Conservation (phyloP, 805 yeast species). For the Pichia exigua region DNA sequence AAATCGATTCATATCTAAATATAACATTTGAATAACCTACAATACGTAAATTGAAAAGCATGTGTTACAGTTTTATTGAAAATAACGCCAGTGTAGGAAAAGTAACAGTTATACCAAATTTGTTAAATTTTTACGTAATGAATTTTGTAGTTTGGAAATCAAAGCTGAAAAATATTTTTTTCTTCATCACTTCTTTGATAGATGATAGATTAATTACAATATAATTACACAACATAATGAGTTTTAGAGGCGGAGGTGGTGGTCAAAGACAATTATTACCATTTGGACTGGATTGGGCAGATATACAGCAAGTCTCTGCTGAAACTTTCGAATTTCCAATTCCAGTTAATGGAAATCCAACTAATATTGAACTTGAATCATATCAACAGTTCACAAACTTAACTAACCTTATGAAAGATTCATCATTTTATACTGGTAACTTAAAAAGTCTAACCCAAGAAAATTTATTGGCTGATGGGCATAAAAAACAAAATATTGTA, state of each 20-base stretch:
- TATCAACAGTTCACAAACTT: constrained; percentile 52
- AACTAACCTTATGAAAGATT: constrained; percentile 46
- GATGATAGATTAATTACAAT: neutral
- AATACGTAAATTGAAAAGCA: neutral
- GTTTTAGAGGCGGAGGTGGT: constrained; percentile 45
- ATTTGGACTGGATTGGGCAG: constrained; percentile 66
- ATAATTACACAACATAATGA: constrained; percentile 32
- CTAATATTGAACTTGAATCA: constrained; percentile 40
- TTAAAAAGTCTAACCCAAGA: constrained; percentile 19
- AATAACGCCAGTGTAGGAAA: no score
- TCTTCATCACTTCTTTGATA: neutral
- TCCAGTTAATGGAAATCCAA: constrained; percentile 59
- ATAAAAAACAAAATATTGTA: neutral
- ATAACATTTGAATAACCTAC: no score
- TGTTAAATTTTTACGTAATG: neutral
- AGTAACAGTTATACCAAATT: neutral
- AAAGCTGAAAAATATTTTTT: neutral
- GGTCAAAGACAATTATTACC: constrained; percentile 44
- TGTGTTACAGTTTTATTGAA: no score
- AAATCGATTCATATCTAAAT: no score
- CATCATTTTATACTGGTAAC: constrained; percentile 61
- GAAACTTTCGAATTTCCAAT: constrained; percentile 36
- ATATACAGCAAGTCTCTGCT: constrained; percentile 37
- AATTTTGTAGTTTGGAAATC: neutral
- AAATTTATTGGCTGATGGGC: neutral